phyloP scores from a whole-genome alignment of 2,329 filamentous ascomycete genomes.

The Mycosphaerella sp. region DNA sequence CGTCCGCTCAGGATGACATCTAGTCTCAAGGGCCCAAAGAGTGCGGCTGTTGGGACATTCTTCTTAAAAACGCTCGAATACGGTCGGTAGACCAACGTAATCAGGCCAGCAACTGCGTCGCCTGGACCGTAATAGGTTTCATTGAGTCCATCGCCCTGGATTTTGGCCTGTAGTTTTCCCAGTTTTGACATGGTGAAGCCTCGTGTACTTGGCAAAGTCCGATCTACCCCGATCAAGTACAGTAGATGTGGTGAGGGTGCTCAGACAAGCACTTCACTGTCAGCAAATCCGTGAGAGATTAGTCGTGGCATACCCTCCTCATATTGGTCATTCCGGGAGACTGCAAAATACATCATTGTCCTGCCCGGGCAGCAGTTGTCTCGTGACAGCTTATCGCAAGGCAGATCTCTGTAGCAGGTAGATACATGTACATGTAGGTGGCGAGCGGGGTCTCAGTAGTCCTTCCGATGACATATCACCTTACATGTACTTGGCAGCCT shows the following conservation, averaged over 20 bases:
- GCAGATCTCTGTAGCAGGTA: no score
- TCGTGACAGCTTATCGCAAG: not conserved
- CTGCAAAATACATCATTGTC: not conserved
- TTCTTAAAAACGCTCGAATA: slow-evolving; percentile 13
- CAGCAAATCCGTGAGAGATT: not conserved
- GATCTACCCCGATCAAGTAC: not conserved
- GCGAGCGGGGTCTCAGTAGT: not conserved
- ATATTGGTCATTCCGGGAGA: not conserved
- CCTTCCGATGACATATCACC: not conserved
- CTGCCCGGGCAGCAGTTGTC: not conserved
- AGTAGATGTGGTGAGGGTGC: not conserved
- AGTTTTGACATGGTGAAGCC: slow-evolving; percentile 8
- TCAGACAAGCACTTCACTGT: not conserved
- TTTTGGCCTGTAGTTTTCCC: slow-evolving; percentile 10
- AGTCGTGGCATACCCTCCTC: not conserved
- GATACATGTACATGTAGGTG: no score
- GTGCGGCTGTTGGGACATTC: slow-evolving; percentile 14
- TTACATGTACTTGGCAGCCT: not conserved
- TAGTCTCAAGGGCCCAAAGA: slow-evolving; percentile 18
- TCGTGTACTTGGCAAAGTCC: not conserved
- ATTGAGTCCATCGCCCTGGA: slow-evolving; percentile 7
- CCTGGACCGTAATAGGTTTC: slow-evolving; percentile 14
- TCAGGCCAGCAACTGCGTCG: slow-evolving; percentile 14
- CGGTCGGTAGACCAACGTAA: slow-evolving; percentile 13
- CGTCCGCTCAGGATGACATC: slow-evolving; percentile 10